Base-by-base conservation (phyloP, 257 asterid genomes). In the Nicotiana knightiana region DNA sequence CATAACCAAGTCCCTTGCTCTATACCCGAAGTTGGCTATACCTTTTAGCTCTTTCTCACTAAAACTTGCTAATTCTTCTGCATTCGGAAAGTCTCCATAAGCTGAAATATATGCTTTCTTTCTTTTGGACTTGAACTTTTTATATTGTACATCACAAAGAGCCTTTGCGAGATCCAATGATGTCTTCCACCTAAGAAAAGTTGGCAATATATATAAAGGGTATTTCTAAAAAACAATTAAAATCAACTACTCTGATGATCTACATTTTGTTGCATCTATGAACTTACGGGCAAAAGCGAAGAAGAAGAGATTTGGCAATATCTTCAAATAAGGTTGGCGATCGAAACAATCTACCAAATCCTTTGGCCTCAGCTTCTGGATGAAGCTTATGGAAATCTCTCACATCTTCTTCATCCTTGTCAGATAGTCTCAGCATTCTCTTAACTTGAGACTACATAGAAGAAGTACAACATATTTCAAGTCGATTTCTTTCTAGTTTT, bases 281-380 rank as follows among this genome's bases (percentile, higher is more conserved):
- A 13, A 83, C 84, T 30, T 85, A 91, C 92, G 82, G 8, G 84
- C 85, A 85, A 65, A 58, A 64, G 26, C 90, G 84, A 37, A 91
- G 91, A 18, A 91, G 91, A 33, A 91, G 6, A 16, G 90, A 87
- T 84, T 89, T 91, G 80, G 89, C 85, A 28, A 86, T 80, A 67
- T 91, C 93, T 85, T 91, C 96, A 51, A 90, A 90, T 43, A 90
- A 71, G 0, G 91, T 83, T 6, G 93, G 92, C 1, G 93, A 86
- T 26, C 93, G 90, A 63, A 91, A 89, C 35, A 88, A 62, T 3
- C 92, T 85, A 66, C 88, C 93, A 76, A 89, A 90, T 1, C 90
- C 90, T 4, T 65, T 57, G 13, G 77, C 21, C 67, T 84, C 84
- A 6, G 92, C 92, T 57, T 70, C 39, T 3, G 86, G 86, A 77